Conservation (phyloP, 352 stramenopile genomes). For the Phytophthora boehmeriae region DNA sequence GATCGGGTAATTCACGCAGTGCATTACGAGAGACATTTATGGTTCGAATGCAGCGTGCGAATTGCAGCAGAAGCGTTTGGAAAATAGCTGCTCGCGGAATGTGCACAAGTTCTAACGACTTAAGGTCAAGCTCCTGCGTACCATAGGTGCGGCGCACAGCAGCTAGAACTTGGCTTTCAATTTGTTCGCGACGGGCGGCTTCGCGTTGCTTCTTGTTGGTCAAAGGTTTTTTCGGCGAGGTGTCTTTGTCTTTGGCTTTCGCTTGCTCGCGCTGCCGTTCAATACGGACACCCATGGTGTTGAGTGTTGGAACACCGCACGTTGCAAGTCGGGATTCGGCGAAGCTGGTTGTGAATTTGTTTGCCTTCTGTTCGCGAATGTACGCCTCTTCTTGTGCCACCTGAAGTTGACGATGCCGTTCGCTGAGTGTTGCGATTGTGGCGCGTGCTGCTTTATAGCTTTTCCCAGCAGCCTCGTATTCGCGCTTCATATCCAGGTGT, state of each 20-base stretch:
- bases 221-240: slow-evolving; percentile 3
- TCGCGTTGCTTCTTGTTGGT: slow-evolving; percentile 29
- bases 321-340: slow-evolving; percentile 67
- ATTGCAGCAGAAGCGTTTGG: slow-evolving; percentile 67
- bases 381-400: slow-evolving; percentile 61
- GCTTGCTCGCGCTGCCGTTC: slow-evolving; percentile 43
- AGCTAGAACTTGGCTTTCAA: slow-evolving; percentile 29
- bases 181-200: slow-evolving; percentile 13
- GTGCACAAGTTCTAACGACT: slow-evolving; percentile 64
- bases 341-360: slow-evolving; percentile 58
- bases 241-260: slow-evolving; percentile 18
- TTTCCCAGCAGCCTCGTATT: slow-evolving; percentile 47
- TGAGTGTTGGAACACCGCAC: slow-evolving; percentile 66
- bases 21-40: slow-evolving; percentile 78
- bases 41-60: slow-evolving; percentile 58
- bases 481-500: slow-evolving; percentile 52
- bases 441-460: slow-evolving; percentile 54
- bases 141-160: slow-evolving; percentile 61
- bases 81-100: slow-evolving; percentile 58
- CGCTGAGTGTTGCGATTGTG: slow-evolving; percentile 54
- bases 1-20: slow-evolving; percentile 54
- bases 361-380: slow-evolving; percentile 36
- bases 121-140: slow-evolving; percentile 65
- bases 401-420: slow-evolving; percentile 55
- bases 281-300: slow-evolving; percentile 64